A percentile compares a stretch with the other conserved stretches of the same genome.
phyloP scores from a whole-genome alignment of 306 rosid species.

The Prunus mume region DNA sequence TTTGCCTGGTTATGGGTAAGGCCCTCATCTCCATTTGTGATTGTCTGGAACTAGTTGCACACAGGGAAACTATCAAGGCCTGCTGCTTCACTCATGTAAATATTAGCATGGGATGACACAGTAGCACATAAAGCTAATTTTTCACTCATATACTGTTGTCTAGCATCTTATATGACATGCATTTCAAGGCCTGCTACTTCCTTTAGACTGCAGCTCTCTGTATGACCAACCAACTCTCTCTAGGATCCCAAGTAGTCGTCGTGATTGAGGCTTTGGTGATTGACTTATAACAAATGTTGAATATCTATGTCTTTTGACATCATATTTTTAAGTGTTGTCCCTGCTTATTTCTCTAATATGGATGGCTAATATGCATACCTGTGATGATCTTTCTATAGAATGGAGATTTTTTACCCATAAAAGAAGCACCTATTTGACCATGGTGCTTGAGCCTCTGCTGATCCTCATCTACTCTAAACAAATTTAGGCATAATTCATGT shows the following conservation, averaged over 20 bases:
- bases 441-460: background rate
- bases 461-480: background rate
- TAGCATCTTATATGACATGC: background rate
- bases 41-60: background rate
- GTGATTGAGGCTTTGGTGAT: background rate
- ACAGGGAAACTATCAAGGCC: background rate
- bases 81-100: background rate
- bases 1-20: constrained; percentile 94
- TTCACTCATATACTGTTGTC: background rate
- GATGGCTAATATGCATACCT: background rate
- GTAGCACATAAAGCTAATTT: background rate
- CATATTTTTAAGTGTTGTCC: no score
- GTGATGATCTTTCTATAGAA: background rate
- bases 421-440: background rate
- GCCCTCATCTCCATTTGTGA: background rate
- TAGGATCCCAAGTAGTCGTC: background rate
- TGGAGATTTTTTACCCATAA: background rate
- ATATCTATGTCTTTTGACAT: background rate
- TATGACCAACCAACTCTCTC: background rate
- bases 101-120: background rate
- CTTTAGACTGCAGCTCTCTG: background rate
- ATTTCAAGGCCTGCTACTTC: background rate
- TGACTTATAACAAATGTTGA: background rate
- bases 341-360: background rate
- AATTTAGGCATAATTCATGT: background rate